Evolutionary conservation across 768 basidiomycete species (phyloP), one percentile per base, ranked within the genome.

Genomic region (Stropharia rugosoannulata): DNA sequence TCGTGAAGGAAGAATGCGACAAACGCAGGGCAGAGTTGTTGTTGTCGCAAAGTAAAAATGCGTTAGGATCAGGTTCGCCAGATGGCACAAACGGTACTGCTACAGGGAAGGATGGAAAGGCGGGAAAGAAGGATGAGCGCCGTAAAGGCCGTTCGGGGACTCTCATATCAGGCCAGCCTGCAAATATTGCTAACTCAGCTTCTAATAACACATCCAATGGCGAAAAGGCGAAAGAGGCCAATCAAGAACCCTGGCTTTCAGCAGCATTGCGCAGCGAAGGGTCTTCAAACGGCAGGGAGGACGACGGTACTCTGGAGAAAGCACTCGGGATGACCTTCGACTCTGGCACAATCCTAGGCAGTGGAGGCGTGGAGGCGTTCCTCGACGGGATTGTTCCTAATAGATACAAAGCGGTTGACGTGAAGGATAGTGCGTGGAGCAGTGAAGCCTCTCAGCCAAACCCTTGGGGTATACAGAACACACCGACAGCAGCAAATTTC

Each of bases 21-120:
- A n/a, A 35, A 15, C 12, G 51, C 15, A n/a, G 42, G n/a, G 51
- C 51, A 19, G 25, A 43, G 12, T 36, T 43, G 51, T 32, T 13
- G 42, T 32, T 9, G 40, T 32, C 22, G 6, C 11, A 32, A 4
- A n/a, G 37, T 18, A 22, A 32, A 27, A 27, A 11, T 39, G 18
- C 19, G 37, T 25, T 11, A 40, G 64, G 44, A 75, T 84, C 61
- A 68, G 82, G 44, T 32, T 32, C 29, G 1, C 29, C 9, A 32
- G 29, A 32, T 32, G 29, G 3, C 29, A 6, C 29, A 32, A 78
- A 76, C 68, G 71, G 68, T 25, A 59, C 73, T 11, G 78, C 80
- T 15, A 65, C 67, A 22, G 68, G 62, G 6, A 78, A 80, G 62
- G 69, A 18, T 77, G 13, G 68, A 66, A 39, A 70, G 68, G 46